Conservation (phyloP, 345 rosid species). For the Brassica cretica region DNA sequence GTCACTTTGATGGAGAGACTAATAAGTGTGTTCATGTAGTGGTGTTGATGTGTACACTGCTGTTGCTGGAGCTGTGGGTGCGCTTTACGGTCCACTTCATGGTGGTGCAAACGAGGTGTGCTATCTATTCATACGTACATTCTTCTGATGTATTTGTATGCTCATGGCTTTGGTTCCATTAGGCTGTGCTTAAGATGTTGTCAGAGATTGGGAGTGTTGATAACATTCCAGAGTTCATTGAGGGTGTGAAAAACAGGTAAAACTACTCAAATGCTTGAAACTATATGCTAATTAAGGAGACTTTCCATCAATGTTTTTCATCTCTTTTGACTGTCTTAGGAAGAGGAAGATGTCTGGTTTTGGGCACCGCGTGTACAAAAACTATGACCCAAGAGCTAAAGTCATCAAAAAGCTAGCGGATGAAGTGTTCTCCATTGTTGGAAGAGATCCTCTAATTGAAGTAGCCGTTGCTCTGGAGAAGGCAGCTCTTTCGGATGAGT, state of each 20-base stretch:
- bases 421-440: slow-evolving; percentile 94
- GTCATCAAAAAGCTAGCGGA: slow-evolving; percentile 89
- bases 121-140: not conserved
- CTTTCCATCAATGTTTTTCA: not conserved
- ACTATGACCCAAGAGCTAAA: slow-evolving; percentile 96
- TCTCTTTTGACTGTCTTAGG: slow-evolving; percentile 42
- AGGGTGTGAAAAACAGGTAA: slow-evolving; percentile 92
- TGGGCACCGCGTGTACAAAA: slow-evolving; percentile 98
- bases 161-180: slow-evolving; percentile 17
- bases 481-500: slow-evolving; percentile 94
- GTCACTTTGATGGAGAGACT: not conserved
- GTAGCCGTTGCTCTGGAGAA: slow-evolving; percentile 95
- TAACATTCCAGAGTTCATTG: slow-evolving; percentile 90
- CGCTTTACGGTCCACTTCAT: slow-evolving; percentile 96
- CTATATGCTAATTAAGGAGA: not conserved
- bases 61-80: slow-evolving; percentile 95
- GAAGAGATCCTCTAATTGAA: slow-evolving; percentile 98
- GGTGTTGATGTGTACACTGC: slow-evolving; percentile 94
- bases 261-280: slow-evolving; percentile 15
- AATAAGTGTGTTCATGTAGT: slow-evolving; percentile 44
- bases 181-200: slow-evolving; percentile 99
- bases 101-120: slow-evolving; percentile 97
- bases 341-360: slow-evolving; percentile 99
- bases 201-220: slow-evolving; percentile 85
- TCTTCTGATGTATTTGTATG: not conserved